These are phyloP conservation scores for Micromonas commoda DNA, from an alignment of 139 green algal genomes.

Conservation along the genomic window DNA sequence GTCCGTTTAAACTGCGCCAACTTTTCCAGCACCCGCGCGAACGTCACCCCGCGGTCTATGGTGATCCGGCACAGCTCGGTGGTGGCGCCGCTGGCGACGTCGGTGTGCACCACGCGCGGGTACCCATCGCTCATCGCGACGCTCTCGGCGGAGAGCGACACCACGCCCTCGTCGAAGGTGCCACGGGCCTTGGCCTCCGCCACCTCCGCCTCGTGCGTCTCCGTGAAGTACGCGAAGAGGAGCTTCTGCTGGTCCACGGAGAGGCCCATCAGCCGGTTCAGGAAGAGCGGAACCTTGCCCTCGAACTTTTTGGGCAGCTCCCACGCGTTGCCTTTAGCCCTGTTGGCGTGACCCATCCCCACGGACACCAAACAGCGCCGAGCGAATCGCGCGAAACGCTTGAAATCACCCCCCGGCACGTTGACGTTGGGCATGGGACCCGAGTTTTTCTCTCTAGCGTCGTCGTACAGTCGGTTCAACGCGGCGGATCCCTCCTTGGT, in stretches of 20 bases:
- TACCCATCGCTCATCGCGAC: not conserved
- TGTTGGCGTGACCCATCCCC: not conserved
- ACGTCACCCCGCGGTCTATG: not conserved
- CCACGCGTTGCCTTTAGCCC: not conserved
- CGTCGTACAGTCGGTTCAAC: conserved; percentile 43
- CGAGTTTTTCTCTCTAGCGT: conserved; percentile 20
- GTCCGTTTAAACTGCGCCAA: not conserved
- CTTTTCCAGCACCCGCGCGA: not conserved
- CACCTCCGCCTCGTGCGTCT: not conserved
- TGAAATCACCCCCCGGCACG: not conserved
- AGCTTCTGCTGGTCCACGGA: conserved; percentile 25
- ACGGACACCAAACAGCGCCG: not conserved
- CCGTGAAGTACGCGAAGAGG: conserved; percentile 34
- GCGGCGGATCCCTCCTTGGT: conserved; percentile 45
- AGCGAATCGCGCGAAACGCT: not conserved
- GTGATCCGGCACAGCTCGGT: not conserved
- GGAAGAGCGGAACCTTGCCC: conserved; percentile 17
- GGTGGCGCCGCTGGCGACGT: not conserved
- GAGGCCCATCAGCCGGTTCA: conserved; percentile 31
- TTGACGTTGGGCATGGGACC: not conserved
- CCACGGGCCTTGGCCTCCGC: not conserved
- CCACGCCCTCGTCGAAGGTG: not conserved
- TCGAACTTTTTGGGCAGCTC: not conserved
- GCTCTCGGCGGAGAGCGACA: not conserved
- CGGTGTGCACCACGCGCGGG: not conserved